phyloP scores from a whole-genome alignment of 2,329 filamentous ascomycete species.

The Alternaria gaisen region DNA sequence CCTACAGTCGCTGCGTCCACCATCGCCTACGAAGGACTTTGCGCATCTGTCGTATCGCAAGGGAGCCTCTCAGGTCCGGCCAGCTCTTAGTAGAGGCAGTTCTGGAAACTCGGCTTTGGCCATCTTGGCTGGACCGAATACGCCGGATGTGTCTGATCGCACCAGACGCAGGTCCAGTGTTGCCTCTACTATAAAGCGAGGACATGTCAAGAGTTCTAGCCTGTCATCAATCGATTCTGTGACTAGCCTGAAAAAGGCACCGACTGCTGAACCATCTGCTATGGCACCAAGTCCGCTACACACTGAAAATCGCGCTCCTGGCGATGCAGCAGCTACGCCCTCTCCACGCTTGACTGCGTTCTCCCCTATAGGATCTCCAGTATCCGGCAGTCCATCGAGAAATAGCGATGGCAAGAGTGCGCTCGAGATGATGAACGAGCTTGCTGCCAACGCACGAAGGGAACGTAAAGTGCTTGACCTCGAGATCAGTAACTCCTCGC shows the following conservation, averaged over 20 bases:
- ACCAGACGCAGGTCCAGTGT: conserved; percentile 45
- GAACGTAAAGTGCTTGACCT: conserved; percentile 96
- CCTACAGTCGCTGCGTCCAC: conserved; percentile 43
- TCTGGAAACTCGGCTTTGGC: conserved; percentile 47
- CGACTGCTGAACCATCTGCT: conserved; percentile 32
- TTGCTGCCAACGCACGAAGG: conserved; percentile 85
- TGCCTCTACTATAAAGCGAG: conserved; percentile 36
- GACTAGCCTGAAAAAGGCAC: conserved; percentile 40
- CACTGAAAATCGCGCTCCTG: conserved; percentile 42
- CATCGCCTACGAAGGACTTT: conserved; percentile 58
- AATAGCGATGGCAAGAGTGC: conserved; percentile 57
- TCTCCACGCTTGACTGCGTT: conserved; percentile 33
- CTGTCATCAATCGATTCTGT: conserved; percentile 58
- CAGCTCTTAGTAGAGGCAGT: conserved; percentile 42
- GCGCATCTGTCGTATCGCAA: conserved; percentile 61
- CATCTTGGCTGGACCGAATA: conserved; percentile 40
- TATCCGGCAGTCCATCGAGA: conserved; percentile 67
- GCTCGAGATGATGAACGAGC: conserved; percentile 72
- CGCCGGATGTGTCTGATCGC: conserved; percentile 34
- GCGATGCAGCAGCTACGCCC: conserved; percentile 39
- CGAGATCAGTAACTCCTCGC: conserved; percentile 94
- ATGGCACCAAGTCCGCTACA: conserved; percentile 46
- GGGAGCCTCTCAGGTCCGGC: conserved; percentile 58
- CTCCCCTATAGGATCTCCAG: conserved; percentile 39
- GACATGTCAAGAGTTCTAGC: conserved; percentile 53